Evolutionary conservation across 2,329 filamentous ascomycete genomes (phyloP).

Genomic region (Trichophyton simii): DNA sequence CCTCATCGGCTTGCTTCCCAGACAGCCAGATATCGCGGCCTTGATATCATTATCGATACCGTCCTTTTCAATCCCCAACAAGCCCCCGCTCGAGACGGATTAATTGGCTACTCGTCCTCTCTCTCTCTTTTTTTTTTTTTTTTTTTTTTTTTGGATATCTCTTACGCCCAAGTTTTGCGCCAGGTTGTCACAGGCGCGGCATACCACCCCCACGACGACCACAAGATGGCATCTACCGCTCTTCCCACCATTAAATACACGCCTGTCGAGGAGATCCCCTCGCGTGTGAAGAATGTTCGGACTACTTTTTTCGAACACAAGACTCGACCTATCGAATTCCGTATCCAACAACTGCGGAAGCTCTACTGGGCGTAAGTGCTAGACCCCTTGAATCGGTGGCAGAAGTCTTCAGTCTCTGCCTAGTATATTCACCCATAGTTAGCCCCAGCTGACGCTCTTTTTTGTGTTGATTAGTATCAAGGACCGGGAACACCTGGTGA

Average conservation of each 20-base stretch:
- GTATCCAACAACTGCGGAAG: slow-evolving; percentile 75
- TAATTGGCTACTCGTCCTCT: background rate
- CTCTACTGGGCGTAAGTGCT: slow-evolving; percentile 69
- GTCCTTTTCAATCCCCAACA: background rate
- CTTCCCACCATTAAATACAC: slow-evolving; percentile 46
- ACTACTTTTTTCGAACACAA: slow-evolving; percentile 63
- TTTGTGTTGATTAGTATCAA: slow-evolving; percentile 39
- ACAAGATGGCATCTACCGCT: slow-evolving; percentile 16
- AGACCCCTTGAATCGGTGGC: background rate
- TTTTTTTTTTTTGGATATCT: background rate
- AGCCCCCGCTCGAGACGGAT: background rate
- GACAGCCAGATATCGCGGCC: background rate
- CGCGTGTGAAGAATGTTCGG: slow-evolving; percentile 48
- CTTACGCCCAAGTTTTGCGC: background rate
- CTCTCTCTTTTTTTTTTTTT: too few species aligned
- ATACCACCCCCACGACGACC: too few species aligned
- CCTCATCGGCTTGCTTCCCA: background rate
- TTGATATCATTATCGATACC: too few species aligned
- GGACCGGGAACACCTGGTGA: slow-evolving; percentile 61
- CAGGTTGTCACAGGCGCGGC: background rate
- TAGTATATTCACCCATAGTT: background rate
- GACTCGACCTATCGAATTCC: slow-evolving; percentile 71
- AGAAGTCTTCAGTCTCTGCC: background rate
- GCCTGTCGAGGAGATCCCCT: slow-evolving; percentile 52
- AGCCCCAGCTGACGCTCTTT: background rate